phyloP scores from a whole-genome alignment of 176 grass and related monocot genomes.

The Aechmea fasciata region DNA sequence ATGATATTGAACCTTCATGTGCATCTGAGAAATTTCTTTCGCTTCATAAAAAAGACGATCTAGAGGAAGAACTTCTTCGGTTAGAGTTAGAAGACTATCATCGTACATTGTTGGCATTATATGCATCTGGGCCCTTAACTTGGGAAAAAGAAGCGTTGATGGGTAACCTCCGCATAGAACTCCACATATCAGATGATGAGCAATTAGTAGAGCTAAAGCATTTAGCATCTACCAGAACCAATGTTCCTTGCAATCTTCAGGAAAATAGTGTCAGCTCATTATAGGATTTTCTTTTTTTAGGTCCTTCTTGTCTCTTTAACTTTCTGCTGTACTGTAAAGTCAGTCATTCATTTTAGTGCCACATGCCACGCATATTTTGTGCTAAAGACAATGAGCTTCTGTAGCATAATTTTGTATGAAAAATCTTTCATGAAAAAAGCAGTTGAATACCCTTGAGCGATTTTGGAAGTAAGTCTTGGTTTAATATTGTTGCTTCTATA shows the following conservation, averaged over 20 bases:
- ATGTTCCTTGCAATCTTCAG: neutral
- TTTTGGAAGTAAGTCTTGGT: too few relatives aligned
- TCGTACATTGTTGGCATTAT: slow-evolving; percentile 40
- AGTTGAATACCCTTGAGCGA: too few relatives aligned
- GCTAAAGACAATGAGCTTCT: too few relatives aligned
- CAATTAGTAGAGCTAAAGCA: slow-evolving; percentile 41
- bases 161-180: slow-evolving; percentile 39
- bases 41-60: slow-evolving; percentile 13
- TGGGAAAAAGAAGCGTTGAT: slow-evolving; percentile 49
- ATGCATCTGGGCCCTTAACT: slow-evolving; percentile 39
- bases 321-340: neutral
- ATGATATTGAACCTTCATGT: slow-evolving; percentile 20
- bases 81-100: slow-evolving; percentile 53
- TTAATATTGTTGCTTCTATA: too few relatives aligned
- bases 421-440: too few relatives aligned
- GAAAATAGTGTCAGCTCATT: neutral
- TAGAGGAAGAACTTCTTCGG: slow-evolving; percentile 18
- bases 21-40: slow-evolving; percentile 15
- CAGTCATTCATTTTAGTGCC: too few relatives aligned
- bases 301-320: neutral
- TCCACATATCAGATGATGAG: slow-evolving; percentile 65
- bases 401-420: too few relatives aligned
- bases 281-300: neutral
- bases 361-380: too few relatives aligned
- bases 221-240: slow-evolving; percentile 21